Base-by-base conservation (phyloP, 176 grass and related monocot genomes). In the Carex scoparia region DNA sequence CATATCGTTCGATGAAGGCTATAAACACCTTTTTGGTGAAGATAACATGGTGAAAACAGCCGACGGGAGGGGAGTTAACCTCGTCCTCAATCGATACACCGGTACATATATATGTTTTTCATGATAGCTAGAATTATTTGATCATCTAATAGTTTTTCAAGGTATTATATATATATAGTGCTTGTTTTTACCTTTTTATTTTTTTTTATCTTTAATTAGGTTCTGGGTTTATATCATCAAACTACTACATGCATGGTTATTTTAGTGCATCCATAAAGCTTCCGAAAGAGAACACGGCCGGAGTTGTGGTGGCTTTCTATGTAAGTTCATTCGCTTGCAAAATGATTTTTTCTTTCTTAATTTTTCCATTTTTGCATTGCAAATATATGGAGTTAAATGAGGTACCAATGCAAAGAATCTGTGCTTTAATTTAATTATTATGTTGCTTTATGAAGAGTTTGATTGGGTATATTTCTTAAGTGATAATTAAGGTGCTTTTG, bases 61-160 rank as follows among this genome's bases (percentile, higher is more conserved):
- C 2, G 88, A 92, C 54, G 89, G 73, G 7, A 33, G 84, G 86
- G 87, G 88, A 66, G 94, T 84, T 65, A 86, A 88, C 65, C 91
- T 97, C 75, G 31, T 91, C 67, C 94, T 97, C 79, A 92, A 97
- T 33, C 91, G 88, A 1, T 92, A 90, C 82, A 91, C 94, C n/a
- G 94, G 94, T 97, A 83, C 31, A 51, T 77, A 83, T 49, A 48
- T 76, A 9, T 55, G 13, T 16, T 83, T 53, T 33, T 13, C 5
- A 31, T 77, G 49, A 78, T 57, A 7, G 49, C 57, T 57, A 7
- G 28, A 57, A 28, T 32, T 32, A 46, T 44, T 56, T 57, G 12
- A 56, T 78, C 48, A 78, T 78, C 1, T 57, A 33, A 53, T 2
- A 48, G 42, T 46, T 72, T 72, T 23, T 12, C 18, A 10, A 23